Base-by-base conservation (phyloP, 768 basidiomycete species). In the Hygrophoropsis aurantiaca region DNA sequence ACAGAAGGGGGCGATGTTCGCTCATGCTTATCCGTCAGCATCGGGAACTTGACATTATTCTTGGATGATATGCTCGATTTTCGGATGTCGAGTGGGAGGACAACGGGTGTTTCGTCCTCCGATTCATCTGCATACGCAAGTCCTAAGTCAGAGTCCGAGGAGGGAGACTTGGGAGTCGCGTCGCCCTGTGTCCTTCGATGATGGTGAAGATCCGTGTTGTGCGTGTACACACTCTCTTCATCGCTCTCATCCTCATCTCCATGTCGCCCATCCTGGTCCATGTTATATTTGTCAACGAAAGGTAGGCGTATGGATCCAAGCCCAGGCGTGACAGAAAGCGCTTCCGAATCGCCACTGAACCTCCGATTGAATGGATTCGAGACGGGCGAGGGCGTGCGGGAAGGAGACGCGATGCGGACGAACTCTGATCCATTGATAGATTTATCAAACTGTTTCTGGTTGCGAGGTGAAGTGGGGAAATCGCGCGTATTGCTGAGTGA, bases 361-460 rank as follows among this genome's bases (percentile, higher is more conserved):
- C 93, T 69, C 90, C 90, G 68, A 83, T 77, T 59, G 84, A 95
- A 62, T 86, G 95, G 61, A 90, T 90, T 77, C 85, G 95, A 92
- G 89, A 97, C 61, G 1, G 59, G 62, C 7, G 65, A 66, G 42
- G 62, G 64, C n/a, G 59, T 55, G 24, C 52, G 58, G 3, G 69
- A 57, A 27, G 62, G 54, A 4, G 59, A 63, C 16, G 56, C 66
- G 32, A 70, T 57, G 46, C 55, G 57, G 23, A 66, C 47, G 21
- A 30, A 30, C 27, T 30, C 27, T 30, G 27, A 30, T 30, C 27
- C 40, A 24, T 52, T 51, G 39, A 58, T 43, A 16, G 67, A 56
- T 16, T 65, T 56, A 1, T 54, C 24, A 15, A 50, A 58, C 25
- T 51, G 49, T 40, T 66, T 66, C 26, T 59, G 54, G 16, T 50